phyloP scores from a whole-genome alignment of 768 basidiomycete species.

The Mrakia gelida region DNA sequence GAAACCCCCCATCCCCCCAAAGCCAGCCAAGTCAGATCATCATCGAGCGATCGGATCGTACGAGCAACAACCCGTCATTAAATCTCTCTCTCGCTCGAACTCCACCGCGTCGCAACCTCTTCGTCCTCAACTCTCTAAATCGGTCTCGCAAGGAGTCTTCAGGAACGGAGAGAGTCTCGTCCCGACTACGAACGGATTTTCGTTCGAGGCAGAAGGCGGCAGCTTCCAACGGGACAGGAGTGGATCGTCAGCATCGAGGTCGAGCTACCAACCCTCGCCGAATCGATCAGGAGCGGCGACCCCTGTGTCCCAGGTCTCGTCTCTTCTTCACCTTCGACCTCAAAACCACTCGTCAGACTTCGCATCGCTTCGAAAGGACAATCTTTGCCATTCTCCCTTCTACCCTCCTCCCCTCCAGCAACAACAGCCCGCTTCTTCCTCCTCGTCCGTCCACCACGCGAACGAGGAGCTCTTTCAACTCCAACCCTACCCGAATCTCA shows the following conservation, averaged over 20 bases:
- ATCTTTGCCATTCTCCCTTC: not conserved
- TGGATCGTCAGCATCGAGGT: slow-evolving; percentile 8
- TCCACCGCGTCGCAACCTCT: not conserved
- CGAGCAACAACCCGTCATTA: not conserved
- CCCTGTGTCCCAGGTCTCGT: not conserved
- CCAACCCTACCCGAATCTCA: not conserved
- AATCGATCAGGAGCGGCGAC: not conserved
- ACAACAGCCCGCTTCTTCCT: not conserved
- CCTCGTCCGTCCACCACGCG: not conserved
- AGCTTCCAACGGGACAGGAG: not conserved
- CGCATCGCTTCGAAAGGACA: not conserved
- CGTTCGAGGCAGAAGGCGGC: not conserved
- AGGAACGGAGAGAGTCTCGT: not conserved
- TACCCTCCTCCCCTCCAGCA: not conserved
- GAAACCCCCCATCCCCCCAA: not conserved
- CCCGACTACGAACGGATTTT: not conserved
- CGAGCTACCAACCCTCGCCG: not conserved
- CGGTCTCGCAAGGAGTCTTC: not conserved
- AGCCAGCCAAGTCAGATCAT: slow-evolving; percentile 1
- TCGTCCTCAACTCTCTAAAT: not conserved
- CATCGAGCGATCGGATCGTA: not conserved
- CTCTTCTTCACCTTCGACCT: not conserved
- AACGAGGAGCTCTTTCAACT: not conserved
- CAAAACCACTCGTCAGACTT: not conserved
- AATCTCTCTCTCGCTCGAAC: not conserved